These are phyloP conservation scores for Tolypocladium ophioglossoides DNA, from an alignment of 2,329 filamentous ascomycete species.

Conservation along the genomic window DNA sequence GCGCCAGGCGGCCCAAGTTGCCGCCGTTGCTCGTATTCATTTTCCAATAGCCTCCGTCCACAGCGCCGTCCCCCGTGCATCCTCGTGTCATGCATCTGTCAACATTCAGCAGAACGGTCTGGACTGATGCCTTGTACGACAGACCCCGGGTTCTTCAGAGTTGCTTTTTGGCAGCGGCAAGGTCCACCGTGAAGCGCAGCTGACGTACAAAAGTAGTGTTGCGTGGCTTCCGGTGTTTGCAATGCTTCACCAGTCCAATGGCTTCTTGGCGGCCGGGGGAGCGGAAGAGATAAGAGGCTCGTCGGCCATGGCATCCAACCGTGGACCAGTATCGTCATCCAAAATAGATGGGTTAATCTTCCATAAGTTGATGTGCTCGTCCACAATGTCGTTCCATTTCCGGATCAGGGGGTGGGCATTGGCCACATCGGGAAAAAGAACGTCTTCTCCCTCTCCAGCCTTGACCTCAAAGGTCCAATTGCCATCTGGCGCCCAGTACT, in stretches of 20 bases:
- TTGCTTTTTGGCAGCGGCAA: not conserved
- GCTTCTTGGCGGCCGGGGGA: conserved; percentile 17
- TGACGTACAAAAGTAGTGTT: too few relatives aligned
- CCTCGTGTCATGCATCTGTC: not conserved
- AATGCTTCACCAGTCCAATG: conserved; percentile 26
- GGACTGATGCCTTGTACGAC: not conserved
- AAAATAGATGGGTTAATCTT: conserved; percentile 21
- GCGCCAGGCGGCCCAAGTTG: not conserved
- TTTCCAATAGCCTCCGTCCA: not conserved
- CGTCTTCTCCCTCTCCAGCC: conserved; percentile 24
- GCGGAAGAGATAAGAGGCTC: conserved; percentile 15
- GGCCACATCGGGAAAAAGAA: conserved; percentile 53
- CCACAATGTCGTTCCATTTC: conserved; percentile 42
- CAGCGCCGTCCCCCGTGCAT: not conserved
- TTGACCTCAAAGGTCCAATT: conserved; percentile 56
- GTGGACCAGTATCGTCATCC: conserved; percentile 20
- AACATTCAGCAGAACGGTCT: not conserved
- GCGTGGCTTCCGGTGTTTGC: too few relatives aligned
- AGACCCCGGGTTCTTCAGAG: too few relatives aligned
- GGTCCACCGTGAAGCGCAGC: not conserved
- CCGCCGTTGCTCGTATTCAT: not conserved
- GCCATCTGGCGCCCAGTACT: conserved; percentile 61
- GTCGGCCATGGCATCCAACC: conserved; percentile 14
- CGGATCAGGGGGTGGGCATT: conserved; percentile 54
- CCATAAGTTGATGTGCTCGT: conserved; percentile 21